These are phyloP conservation scores for Alternaria arbusti DNA, from an alignment of 2,329 filamentous ascomycete species.

Conservation along the genomic window DNA sequence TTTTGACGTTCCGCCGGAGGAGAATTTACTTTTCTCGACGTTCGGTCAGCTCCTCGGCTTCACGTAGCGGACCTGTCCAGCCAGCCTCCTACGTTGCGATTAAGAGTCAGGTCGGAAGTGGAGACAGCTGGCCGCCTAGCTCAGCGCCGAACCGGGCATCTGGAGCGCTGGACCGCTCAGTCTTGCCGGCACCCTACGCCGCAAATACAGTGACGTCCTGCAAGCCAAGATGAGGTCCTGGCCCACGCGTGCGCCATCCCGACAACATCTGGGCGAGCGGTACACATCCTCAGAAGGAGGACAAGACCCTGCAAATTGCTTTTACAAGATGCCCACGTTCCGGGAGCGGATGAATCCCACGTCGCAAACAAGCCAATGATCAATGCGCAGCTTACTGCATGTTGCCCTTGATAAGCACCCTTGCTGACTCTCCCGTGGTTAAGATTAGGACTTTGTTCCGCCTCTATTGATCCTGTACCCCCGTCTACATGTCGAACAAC, in stretches of 20 bases:
- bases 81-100: conserved; percentile 4
- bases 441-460: conserved; percentile 7
- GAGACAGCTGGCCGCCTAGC: neutral
- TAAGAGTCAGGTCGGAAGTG: neutral
- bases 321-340: neutral
- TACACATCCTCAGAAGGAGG: neutral
- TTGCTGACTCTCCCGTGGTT: conserved; percentile 2
- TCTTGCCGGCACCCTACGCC: neutral
- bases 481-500: conserved; percentile 1
- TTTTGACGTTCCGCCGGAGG: conserved; percentile 7
- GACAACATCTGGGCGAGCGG: neutral
- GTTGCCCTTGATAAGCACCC: conserved; percentile 6
- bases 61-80: conserved; percentile 4
- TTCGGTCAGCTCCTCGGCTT: conserved; percentile 4
- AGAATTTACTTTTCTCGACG: conserved; percentile 7
- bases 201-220: neutral
- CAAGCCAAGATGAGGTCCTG: neutral
- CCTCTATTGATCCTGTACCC: neutral
- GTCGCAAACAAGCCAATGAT: neutral
- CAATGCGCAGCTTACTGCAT: neutral
- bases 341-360: neutral
- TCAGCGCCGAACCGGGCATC: neutral
- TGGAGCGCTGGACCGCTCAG: neutral
- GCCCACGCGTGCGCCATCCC: neutral
- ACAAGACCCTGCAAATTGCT: neutral